A percentile compares a stretch with the other conserved stretches of the same genome.
Evolutionary conservation across 768 basidiomycete genomes (phyloP).

Genomic region (Tremella yokohamensis): DNA sequence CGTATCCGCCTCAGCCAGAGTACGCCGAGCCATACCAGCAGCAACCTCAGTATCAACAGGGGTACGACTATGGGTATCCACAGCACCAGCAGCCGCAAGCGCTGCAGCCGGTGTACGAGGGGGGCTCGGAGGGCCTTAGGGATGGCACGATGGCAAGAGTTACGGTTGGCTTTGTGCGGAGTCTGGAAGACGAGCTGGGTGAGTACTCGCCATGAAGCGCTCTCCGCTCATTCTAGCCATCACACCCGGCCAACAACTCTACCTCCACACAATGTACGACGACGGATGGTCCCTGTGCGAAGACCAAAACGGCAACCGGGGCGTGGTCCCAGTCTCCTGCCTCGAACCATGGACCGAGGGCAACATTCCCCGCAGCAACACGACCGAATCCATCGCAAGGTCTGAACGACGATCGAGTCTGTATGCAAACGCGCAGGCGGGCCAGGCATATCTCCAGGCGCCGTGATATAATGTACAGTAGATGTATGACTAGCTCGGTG

Average conservation of each 20-base stretch:
- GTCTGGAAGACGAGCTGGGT: conserved; percentile 50
- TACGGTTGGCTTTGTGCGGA: conserved; percentile 45
- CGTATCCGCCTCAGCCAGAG: conserved; percentile 6
- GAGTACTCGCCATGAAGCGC: conserved; percentile 10
- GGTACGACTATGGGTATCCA: conserved; percentile 7
- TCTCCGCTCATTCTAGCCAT: conserved; percentile 28
- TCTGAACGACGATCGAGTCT: conserved; percentile 33
- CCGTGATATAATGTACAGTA: not conserved
- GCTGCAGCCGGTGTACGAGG: conserved; percentile 11
- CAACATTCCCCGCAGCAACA: conserved; percentile 12
- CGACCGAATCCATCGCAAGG: conserved; percentile 19
- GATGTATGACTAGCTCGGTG: conserved; percentile 28
- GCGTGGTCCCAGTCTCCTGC: conserved; percentile 47
- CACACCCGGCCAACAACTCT: conserved; percentile 45
- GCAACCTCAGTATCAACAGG: not conserved
- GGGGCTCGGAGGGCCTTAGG: conserved; percentile 16
- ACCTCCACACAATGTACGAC: conserved; percentile 47
- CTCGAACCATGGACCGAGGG: conserved; percentile 36
- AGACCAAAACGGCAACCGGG: conserved; percentile 37
- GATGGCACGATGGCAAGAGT: conserved; percentile 47
- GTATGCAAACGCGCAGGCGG: conserved; percentile 24
- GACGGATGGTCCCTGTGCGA: conserved; percentile 50
- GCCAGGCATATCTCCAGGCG: not conserved
- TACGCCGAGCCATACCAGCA: conserved; percentile 2
- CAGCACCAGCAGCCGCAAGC: not conserved